Evolutionary conservation across 2,329 filamentous ascomycete genomes (phyloP).

Genomic region (Lachnellula hyalina): DNA sequence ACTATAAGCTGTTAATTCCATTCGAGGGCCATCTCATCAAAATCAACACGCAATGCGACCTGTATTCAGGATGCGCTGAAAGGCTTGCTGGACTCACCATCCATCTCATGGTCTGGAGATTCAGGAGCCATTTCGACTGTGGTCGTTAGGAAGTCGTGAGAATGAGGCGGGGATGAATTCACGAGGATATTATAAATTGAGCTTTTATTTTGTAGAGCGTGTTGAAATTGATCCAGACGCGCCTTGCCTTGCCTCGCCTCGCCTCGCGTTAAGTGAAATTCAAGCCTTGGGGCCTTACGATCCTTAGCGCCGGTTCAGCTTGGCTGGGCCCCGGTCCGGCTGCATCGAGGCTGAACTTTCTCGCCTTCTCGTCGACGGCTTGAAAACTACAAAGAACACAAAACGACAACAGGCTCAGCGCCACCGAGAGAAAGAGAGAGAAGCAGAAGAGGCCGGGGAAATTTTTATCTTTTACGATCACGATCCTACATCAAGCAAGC

Average conservation of each 20-base stretch:
- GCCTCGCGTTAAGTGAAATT: slow-evolving; percentile 16
- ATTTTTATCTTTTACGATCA: neutral
- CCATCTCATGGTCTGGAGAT: slow-evolving; percentile 41
- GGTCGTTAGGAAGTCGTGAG: neutral
- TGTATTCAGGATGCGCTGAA: neutral
- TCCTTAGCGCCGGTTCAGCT: neutral
- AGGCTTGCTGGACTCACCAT: slow-evolving; percentile 36
- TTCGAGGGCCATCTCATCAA: neutral
- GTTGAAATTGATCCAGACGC: slow-evolving; percentile 4
- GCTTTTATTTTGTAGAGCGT: neutral
- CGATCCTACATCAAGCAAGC: neutral
- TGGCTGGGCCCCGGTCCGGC: neutral
- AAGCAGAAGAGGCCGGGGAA: neutral
- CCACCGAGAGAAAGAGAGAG: slow-evolving; percentile 8
- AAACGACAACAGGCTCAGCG: slow-evolving; percentile 14
- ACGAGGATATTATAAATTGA: neutral
- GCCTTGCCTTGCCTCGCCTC: slow-evolving; percentile 8
- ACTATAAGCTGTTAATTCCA: slow-evolving; percentile 37
- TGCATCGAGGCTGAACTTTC: neutral
- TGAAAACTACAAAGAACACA: slow-evolving; percentile 1
- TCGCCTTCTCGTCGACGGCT: neutral
- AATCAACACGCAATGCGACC: neutral
- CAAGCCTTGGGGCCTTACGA: neutral
- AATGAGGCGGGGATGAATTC: neutral
- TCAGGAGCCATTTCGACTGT: slow-evolving; percentile 41